Evolutionary conservation across 441 rosid genomes (phyloP), one percentile per base, ranked within the genome.

Genomic region (Brassica hybrid): DNA sequence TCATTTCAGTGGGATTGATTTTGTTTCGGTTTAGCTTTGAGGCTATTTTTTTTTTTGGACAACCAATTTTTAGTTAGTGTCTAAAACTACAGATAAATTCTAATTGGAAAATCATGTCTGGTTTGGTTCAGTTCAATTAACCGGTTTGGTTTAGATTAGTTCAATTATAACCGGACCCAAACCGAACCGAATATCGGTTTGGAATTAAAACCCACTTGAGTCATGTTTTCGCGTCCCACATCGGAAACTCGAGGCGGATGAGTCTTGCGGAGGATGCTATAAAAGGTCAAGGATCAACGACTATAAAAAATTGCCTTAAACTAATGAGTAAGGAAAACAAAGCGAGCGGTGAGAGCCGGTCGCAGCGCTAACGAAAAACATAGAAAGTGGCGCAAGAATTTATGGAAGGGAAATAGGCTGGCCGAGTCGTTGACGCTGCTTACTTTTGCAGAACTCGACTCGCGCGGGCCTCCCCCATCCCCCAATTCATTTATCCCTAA

Each of bases 241-340:
- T 79, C 78, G 81, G 3, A 1, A 23, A 0, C 0, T 0, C 13
- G 3, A 23, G 14, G 0, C 0, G 1, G 2, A 0, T 12, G 27
- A 10, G 0, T 10, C 5, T 0, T 5, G 41, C 9, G 27, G 4
- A 50, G 2, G 6, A 0, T 36, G n/a, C 4, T 79, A 79, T 67
- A 78, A 45, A 17, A 16, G 0, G 1, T 0, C 0, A 10, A 4
- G 43, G 34, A 0, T 2, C 1, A 0, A 0, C 0, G 0, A 0
- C 0, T 0, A 2, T 0, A 0, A 0, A 0, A 7, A 32, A 0
- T 21, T 41, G 98, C 92, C 94, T 88, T 91, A 93, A 93, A 88
- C 98, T 88, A 93, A 93, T 91, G 98, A 90, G 97, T 90, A 93
- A 93, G 95, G 95, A 93, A 91, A 91, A 89, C 92, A 93, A 90